Evolutionary conservation across 2,329 filamentous ascomycete genomes (phyloP), one percentile per base, ranked within the genome.

Genomic region (Cladosporium halotolerans): DNA sequence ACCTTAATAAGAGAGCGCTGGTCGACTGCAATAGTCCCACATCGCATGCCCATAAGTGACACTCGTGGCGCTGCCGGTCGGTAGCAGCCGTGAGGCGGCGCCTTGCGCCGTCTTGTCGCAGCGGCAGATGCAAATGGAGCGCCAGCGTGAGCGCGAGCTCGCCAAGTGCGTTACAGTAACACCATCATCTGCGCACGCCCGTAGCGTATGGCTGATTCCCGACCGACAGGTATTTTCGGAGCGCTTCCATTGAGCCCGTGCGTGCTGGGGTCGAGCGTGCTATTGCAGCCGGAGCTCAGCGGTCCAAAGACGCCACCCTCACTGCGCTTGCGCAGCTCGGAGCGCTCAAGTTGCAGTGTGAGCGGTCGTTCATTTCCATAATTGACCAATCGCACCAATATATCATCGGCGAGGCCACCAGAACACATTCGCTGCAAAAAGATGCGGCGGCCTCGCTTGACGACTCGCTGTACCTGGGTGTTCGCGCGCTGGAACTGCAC

Each of bases 331-430:
- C 33, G 9, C 33, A 34, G 33, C 33, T 34, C 9, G 33, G 33
- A 2, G 9, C 33, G 33, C 33, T 34, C 33, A 34, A 34, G 13
- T 13, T 34, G 33, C 33, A 34, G 13, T 65, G 59, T 13, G 55
- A 62, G 23, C 63, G 70, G 14, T 62, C 68, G 31, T 63, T 70
- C 59, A 59, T 72, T 3, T 71, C 69, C 3, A 58, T 72, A 9
- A 59, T 72, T 41, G 69, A 72, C 52, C 60, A 59, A 2, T 51
- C 61, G 8, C 57, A 60, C 16, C 67, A 71, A 50, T 67, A 70
- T 45, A 63, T 72, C 32, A 61, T 73, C 6, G 68, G 68, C 19
- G 70, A 73, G 56, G 68, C 69, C 6, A 71, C 69, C 1, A 60
- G 65, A 14, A 52, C 60, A 23, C 53, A 63, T 3, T 62, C 64